Conservation (phyloP, 2,329 filamentous ascomycete genomes). For the Alternaria metachromatica region DNA sequence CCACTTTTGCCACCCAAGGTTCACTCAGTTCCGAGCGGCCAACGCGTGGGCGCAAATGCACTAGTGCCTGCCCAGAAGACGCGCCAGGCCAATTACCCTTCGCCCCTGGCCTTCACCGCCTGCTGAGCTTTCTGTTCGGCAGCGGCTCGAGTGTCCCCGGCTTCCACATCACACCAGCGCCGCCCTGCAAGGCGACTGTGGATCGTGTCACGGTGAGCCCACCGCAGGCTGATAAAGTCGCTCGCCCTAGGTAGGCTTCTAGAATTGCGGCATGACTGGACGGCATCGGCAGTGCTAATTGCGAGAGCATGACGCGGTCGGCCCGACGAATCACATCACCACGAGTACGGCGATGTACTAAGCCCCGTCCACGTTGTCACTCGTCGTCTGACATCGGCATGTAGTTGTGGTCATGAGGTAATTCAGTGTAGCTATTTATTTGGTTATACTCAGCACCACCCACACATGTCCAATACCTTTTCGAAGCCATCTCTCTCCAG, state of each 20-base stretch:
- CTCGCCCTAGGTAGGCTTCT: background rate
- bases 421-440: background rate
- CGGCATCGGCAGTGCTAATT: background rate
- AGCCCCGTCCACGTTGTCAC: background rate
- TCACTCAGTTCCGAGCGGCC: conserved; percentile 23
- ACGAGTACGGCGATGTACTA: conserved; percentile 3
- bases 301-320: conserved; percentile 5
- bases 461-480: background rate
- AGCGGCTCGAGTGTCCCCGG: conserved; percentile 22
- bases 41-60: conserved; percentile 7
- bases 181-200: conserved; percentile 8
- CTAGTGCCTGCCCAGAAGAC: conserved; percentile 24
- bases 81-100: conserved; percentile 18
- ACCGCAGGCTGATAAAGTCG: conserved; percentile 21
- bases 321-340: conserved; percentile 2
- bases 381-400: background rate
- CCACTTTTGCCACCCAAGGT: conserved; percentile 39
- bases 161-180: conserved; percentile 16
- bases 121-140: conserved; percentile 27
- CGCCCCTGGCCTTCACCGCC: conserved; percentile 14
- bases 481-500: background rate
- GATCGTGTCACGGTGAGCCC: conserved; percentile 33
- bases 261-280: background rate
- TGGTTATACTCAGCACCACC: too few species aligned
- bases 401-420: background rate